Evolutionary conservation across 306 rosid species (phyloP).

Genomic region (Delonix regia): DNA sequence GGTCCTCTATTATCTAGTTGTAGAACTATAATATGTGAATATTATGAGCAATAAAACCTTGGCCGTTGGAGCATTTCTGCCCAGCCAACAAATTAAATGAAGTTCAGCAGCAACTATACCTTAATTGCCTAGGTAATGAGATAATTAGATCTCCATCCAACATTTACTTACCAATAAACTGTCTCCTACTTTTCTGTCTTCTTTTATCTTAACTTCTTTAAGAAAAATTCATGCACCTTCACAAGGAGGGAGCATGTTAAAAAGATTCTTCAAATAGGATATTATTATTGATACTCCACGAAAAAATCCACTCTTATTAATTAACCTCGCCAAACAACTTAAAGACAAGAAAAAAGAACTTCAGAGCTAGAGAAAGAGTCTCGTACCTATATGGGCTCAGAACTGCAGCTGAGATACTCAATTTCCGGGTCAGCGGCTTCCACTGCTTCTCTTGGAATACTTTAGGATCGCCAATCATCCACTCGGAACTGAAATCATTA

Average conservation of each 20-base stretch:
- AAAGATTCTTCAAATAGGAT: slow-evolving; percentile 5
- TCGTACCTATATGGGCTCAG: slow-evolving; percentile 74
- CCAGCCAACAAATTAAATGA: background rate
- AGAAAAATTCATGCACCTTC: background rate
- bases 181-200: background rate
- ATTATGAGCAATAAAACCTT: background rate
- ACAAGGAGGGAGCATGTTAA: background rate
- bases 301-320: background rate
- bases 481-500: slow-evolving; percentile 48
- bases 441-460: slow-evolving; percentile 60
- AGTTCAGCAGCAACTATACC: slow-evolving; percentile 8
- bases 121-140: background rate
- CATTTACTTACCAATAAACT: background rate
- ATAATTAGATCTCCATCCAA: background rate
- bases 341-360: background rate
- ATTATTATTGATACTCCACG: background rate
- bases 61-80: slow-evolving; percentile 1
- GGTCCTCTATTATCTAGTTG: background rate
- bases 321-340: background rate
- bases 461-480: slow-evolving; percentile 61
- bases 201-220: background rate
- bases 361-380: background rate
- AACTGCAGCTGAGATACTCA: slow-evolving; percentile 66
- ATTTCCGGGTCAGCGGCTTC: slow-evolving; percentile 62
- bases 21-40: slow-evolving; percentile 1